These are phyloP conservation scores for Wilcoxina mikolae DNA, from an alignment of 495 filamentous ascomycete species.

Conservation along the genomic window DNA sequence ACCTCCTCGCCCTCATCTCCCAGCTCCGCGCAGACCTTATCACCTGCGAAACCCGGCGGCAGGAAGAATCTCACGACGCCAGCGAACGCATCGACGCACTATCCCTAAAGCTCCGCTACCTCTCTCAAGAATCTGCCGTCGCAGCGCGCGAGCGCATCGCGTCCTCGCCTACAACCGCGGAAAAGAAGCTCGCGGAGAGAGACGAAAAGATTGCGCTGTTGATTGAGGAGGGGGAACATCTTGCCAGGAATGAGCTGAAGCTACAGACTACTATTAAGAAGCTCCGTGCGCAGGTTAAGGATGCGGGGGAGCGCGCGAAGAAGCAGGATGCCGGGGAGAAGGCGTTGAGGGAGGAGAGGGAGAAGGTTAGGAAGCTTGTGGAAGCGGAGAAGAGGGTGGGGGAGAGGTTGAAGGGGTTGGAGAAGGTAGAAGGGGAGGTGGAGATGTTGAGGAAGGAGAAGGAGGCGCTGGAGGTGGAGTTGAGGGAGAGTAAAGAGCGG, in stretches of 20 bases:
- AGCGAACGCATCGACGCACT: constrained; percentile 86
- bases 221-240: constrained; percentile 82
- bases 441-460: constrained; percentile 50
- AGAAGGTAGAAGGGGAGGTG: constrained; percentile 54
- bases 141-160: constrained; percentile 49
- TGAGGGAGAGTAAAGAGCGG: constrained; percentile 55
- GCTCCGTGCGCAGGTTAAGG: constrained; percentile 45
- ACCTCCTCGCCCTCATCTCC: constrained; percentile 24
- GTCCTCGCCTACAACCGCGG: constrained; percentile 46
- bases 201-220: constrained; percentile 79
- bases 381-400: constrained; percentile 44
- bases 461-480: constrained; percentile 47
- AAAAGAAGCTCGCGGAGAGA: constrained; percentile 71
- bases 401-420: constrained; percentile 50
- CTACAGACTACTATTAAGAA: constrained; percentile 73
- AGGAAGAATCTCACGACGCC: constrained; percentile 31
- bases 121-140: constrained; percentile 63
- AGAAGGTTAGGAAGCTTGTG: constrained; percentile 50
- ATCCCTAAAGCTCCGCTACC: constrained; percentile 74
- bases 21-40: constrained; percentile 17
- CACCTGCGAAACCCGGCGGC: constrained; percentile 35
- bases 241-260: constrained; percentile 71
- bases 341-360: constrained; percentile 35
- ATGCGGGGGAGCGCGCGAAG: constrained; percentile 45
- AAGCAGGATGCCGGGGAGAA: constrained; percentile 56